Percentiles rank a stretch among this genome's conserved stretches.
Conservation (phyloP, 2,329 filamentous ascomycete genomes). For the Amylocarpus encephaloides region DNA sequence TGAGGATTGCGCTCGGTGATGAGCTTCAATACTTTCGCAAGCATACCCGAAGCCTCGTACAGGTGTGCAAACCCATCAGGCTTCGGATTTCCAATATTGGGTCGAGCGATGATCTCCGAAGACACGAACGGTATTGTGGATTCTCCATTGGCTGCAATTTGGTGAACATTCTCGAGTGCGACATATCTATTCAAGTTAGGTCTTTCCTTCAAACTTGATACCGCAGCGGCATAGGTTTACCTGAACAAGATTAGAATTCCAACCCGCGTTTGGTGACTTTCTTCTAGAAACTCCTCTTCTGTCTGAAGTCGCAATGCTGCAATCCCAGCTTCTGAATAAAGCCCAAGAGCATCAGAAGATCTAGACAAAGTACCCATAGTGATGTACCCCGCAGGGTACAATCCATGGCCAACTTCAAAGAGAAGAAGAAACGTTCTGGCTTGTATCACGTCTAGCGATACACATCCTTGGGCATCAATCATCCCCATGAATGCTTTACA, state of each 20-base stretch:
- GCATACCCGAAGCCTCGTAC: too few species aligned
- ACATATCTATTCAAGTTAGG: too few species aligned
- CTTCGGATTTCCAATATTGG: too few species aligned
- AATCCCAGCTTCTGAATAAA: background rate
- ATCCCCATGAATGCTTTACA: background rate
- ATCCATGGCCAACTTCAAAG: background rate
- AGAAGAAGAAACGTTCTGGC: background rate
- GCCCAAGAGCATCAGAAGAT: background rate
- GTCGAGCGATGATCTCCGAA: too few species aligned
- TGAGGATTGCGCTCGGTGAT: too few species aligned
- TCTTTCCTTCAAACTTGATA: too few species aligned
- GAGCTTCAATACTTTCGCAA: too few species aligned
- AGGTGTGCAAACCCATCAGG: too few species aligned
- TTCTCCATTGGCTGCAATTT: too few species aligned
- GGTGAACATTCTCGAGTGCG: too few species aligned
- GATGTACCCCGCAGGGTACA: background rate
- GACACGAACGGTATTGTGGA: too few species aligned
- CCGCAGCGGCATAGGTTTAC: background rate
- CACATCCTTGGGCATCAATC: background rate
- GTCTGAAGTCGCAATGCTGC: background rate
- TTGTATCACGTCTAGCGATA: background rate
- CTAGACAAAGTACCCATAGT: background rate
- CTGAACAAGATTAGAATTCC: constrained; percentile 1
- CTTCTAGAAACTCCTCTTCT: background rate
- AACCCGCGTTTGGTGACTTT: background rate